A percentile compares a stretch with the other conserved stretches of the same genome.
Conservation (phyloP, 2,329 filamentous ascomycete genomes). For the Colletotrichum scovillei region DNA sequence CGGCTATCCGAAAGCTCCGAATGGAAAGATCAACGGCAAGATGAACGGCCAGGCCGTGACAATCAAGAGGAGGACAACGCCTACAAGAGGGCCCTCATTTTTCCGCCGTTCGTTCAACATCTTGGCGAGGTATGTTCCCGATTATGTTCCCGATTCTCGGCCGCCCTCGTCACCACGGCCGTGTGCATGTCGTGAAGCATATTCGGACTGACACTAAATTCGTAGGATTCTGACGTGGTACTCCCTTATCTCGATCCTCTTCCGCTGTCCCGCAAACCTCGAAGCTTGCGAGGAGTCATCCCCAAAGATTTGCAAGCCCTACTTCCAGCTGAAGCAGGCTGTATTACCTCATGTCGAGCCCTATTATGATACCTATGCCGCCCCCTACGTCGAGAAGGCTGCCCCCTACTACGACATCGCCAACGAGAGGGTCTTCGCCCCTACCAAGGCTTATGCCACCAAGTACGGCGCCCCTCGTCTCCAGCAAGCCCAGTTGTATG, state of each 20-base stretch:
- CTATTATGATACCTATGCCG: conserved; percentile 87
- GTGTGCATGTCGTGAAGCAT: background rate
- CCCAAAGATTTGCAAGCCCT: conserved; percentile 85
- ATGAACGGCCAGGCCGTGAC: conserved; percentile 49
- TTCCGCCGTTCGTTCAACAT: conserved; percentile 58
- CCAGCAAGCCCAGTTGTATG: conserved; percentile 73
- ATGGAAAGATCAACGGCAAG: conserved; percentile 45
- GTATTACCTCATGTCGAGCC: conserved; percentile 82
- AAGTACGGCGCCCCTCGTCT: conserved; percentile 82
- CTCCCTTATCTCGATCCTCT: conserved; percentile 80
- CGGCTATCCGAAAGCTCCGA: conserved; percentile 39
- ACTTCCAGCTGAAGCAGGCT: conserved; percentile 73
- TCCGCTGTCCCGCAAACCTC: conserved; percentile 81
- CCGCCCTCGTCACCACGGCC: conserved; percentile 2
- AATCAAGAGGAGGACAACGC: conserved; percentile 44
- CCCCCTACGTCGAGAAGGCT: conserved; percentile 81
- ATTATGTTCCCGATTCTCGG: background rate
- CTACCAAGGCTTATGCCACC: conserved; percentile 73
- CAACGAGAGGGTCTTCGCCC: conserved; percentile 74
- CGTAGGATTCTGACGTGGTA: conserved; percentile 86
- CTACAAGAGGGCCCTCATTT: conserved; percentile 43
- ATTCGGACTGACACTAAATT: background rate
- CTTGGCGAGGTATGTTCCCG: conserved; percentile 57
- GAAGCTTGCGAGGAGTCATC: conserved; percentile 76
- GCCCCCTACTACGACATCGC: conserved; percentile 79